Base-by-base conservation (phyloP, 2,329 filamentous ascomycete genomes). In the Colletotrichum kahawae region DNA sequence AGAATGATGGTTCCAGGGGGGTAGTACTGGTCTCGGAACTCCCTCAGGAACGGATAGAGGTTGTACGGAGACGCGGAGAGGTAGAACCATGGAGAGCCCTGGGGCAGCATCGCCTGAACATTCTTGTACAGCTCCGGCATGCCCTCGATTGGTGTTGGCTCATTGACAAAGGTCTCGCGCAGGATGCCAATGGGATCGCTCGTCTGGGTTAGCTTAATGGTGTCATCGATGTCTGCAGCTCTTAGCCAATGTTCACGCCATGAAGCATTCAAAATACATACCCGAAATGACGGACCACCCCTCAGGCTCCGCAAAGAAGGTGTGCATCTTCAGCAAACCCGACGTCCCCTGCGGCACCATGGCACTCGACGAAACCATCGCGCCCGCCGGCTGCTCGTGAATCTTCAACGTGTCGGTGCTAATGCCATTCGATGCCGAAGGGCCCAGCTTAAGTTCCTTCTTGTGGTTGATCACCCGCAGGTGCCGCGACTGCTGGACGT, bases 61-160 rank as follows among this genome's bases (percentile, higher is more conserved):
- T 97, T 98, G 87, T 98, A 98, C 0, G 96, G 96, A 0, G 95
- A 98, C 0, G 96, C 96, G 0, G 95, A 97, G 62, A 98, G 90
- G 84, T 98, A 98, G 87, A 98, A 98, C 90, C 95, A 98, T 0
- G 95, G 91, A 2, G 95, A 93, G 10, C 89, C 87, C 10, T 89
- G 81, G 2, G 88, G 86, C 29, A 92, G 80, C 5, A 88, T 78
- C 7, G 84, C 82, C 59, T 92, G 87, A 13, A 98, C 88, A 70
- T 93, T 88, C 27, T 87, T 84, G 85, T 98, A 98, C 1, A 98
- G 89, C 79, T 95, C 92, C 1, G 95, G 94, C 95, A 98, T 98
- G 63, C 95, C 95, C 0, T 88, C 80, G 16, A 96, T 92, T 0
- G 95, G 92, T 16, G 89, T 87, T 0, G 95, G 93, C 18, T 92